These are phyloP conservation scores for Candida chilensis DNA, from an alignment of 805 yeast genomes.

Conservation along the genomic window DNA sequence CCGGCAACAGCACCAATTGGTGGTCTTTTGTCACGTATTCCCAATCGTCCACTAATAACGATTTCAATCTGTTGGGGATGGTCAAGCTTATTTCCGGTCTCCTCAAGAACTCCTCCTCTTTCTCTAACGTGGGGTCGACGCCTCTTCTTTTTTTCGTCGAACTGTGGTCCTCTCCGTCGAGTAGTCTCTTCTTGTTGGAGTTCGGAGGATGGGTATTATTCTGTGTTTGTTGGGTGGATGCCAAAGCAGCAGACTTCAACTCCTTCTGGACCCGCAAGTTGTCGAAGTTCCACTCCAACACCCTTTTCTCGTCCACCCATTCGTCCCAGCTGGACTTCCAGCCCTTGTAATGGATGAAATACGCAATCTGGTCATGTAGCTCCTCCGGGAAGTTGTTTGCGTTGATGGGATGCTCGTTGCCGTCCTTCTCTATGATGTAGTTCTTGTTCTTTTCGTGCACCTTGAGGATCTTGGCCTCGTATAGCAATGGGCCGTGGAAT, in stretches of 20 bases:
- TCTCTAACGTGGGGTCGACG: slow-evolving; percentile 4
- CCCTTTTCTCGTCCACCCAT: slow-evolving; percentile 72
- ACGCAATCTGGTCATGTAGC: slow-evolving; percentile 26
- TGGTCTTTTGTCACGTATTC: slow-evolving; percentile 79
- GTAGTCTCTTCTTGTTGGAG: slow-evolving; percentile 6
- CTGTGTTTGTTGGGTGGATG: slow-evolving; percentile 4
- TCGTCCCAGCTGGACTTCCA: slow-evolving; percentile 98
- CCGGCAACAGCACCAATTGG: slow-evolving; percentile 59
- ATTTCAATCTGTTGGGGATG: slow-evolving; percentile 61
- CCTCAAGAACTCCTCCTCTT: slow-evolving; percentile 18
- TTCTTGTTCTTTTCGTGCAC: slow-evolving; percentile 46
- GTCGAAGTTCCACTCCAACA: slow-evolving; percentile 61
- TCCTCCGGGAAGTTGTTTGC: slow-evolving; percentile 12
- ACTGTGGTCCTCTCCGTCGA: slow-evolving; percentile 4
- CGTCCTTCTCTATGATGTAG: slow-evolving; percentile 28
- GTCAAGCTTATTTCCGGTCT: slow-evolving; percentile 42
- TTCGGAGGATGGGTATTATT: slow-evolving; percentile 5
- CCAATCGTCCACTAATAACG: slow-evolving; percentile 86
- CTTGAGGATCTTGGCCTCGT: slow-evolving; percentile 76
- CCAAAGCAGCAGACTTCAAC: slow-evolving; percentile 38
- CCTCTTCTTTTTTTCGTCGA: slow-evolving; percentile 2
- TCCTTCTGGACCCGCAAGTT: slow-evolving; percentile 56
- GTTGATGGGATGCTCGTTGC: slow-evolving; percentile 12
- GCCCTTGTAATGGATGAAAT: slow-evolving; percentile 82
- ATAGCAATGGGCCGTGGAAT: slow-evolving; percentile 83